These are phyloP conservation scores for Moniliophthora roreri DNA, from an alignment of 1,284 basidiomycete species.

Conservation along the genomic window DNA sequence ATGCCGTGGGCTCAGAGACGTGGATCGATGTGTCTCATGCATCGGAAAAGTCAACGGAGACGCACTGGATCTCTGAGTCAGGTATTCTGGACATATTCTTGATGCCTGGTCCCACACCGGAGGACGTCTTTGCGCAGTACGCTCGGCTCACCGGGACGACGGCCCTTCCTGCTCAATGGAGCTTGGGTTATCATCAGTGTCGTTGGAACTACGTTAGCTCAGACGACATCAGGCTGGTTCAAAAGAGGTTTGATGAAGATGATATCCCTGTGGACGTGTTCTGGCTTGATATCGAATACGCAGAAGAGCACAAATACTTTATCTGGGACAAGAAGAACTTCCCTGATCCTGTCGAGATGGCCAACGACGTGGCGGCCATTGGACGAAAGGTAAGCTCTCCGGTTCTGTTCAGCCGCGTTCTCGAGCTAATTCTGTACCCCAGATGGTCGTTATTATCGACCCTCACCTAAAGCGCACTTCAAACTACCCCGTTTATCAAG, in stretches of 20 bases:
- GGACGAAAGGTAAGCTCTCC: constrained; percentile 73
- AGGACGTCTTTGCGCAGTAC: constrained; percentile 85
- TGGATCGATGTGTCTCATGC: constrained; percentile 90
- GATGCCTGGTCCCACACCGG: constrained; percentile 85
- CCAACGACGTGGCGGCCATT: constrained; percentile 80
- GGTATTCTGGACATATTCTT: constrained; percentile 95
- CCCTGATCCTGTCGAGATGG: constrained; percentile 94
- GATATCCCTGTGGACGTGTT: constrained; percentile 97
- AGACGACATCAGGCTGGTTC: constrained; percentile 87
- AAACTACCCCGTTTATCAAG: constrained; percentile 84
- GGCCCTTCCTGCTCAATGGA: constrained; percentile 87
- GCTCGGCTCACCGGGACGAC: constrained; percentile 83
- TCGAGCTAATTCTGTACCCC: constrained; percentile 3
- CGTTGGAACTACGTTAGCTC: constrained; percentile 98
- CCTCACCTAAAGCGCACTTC: constrained; percentile 90
- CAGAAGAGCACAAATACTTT: constrained; percentile 95
- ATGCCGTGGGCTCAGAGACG: constrained; percentile 91
- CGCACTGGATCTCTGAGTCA: constrained; percentile 97
- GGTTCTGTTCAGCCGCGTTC: background rate
- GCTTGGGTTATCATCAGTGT: constrained; percentile 96
- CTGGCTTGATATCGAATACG: constrained; percentile 98
- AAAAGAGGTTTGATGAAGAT: constrained; percentile 86
- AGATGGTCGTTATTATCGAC: constrained; percentile 98
- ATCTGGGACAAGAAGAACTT: constrained; percentile 94
- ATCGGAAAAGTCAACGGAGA: constrained; percentile 66